These are phyloP conservation scores for Ballota nigra DNA, from an alignment of 257 asterid genomes.

Conservation along the genomic window DNA sequence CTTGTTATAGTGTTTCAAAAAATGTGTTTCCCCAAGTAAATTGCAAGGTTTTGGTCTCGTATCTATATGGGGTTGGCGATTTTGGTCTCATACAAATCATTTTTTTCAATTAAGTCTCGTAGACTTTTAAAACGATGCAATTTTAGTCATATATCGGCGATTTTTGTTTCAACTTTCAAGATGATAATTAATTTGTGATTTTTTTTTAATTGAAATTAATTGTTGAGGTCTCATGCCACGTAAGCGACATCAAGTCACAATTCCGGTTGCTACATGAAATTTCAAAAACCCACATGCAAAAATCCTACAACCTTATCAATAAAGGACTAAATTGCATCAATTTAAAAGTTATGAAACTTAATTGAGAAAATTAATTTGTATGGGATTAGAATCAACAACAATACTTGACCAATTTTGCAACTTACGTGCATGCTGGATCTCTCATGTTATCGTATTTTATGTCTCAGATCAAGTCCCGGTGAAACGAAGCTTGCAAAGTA, in stretches of 20 bases:
- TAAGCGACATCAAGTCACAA: too few relatives aligned
- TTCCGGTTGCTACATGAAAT: not conserved
- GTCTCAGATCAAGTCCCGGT: conserved; percentile 50
- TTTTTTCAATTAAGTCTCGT: not conserved
- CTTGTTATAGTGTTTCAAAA: not conserved
- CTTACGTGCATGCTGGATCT: not conserved
- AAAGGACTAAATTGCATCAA: not conserved
- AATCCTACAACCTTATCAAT: not conserved
- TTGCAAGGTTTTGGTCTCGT: not conserved
- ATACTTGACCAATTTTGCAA: not conserved
- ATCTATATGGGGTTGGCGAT: not conserved
- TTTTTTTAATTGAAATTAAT: too few relatives aligned
- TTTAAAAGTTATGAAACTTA: not conserved
- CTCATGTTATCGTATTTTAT: not conserved
- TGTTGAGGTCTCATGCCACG: too few relatives aligned
- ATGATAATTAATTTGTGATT: not conserved
- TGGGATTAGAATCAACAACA: not conserved
- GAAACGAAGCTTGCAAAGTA: conserved; percentile 35
- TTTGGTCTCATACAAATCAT: not conserved
- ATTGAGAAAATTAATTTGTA: not conserved
- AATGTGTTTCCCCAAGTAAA: not conserved
- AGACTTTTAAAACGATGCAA: not conserved
- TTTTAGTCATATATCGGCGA: not conserved
- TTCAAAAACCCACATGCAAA: not conserved
- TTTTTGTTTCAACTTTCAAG: too few relatives aligned